Base-by-base conservation (phyloP, 2,329 filamentous ascomycete species). In the Tolypocladium inflatum region DNA sequence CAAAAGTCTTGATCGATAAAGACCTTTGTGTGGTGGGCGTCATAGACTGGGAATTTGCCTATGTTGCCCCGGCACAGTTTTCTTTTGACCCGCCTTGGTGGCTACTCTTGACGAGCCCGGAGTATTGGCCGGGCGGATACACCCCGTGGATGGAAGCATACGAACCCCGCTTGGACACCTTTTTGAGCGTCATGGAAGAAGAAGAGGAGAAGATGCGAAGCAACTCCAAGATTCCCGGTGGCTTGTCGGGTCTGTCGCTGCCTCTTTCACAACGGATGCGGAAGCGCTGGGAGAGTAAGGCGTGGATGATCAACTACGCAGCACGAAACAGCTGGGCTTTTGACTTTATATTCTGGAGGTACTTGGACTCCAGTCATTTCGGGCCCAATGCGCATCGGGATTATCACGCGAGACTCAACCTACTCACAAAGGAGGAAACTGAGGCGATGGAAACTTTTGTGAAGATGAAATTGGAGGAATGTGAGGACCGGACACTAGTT, bases 41-140 rank as follows among this genome's bases (percentile, higher is more conserved):
- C 0, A 72, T 78, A 19, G 73, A 76, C 59, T 78, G 73, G 73
- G 75, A 78, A 63, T 74, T 73, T 57, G 58, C 70, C 0, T 74
- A 74, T 23, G 64, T 57, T 7, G 71, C 64, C 0, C 71, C 73
- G 0, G 57, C 66, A 19, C 64, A 73, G 48, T 75, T 74, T 55
- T 41, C 21, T 63, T 68, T n/a, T 11, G 69, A 73, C 56, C 68
- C 71, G 17, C 74, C 74, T 1, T 76, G 71, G 72, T 76, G 72
- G 73, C 64, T 77, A 3, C 61, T 74, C 0, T 58, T 75, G 2
- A 59, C 68, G 17, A 41, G 52, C 9, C 67, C 68, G 0, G 71
- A 75, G 23, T 59, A 58, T 26, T 75, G 73, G 71, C 11, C 57
- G 6, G 58, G 54, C 1, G 73, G 68, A 0, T 63, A 71, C 26